Conservation (phyloP, 116 monocot genomes). For the Iris pallida region DNA sequence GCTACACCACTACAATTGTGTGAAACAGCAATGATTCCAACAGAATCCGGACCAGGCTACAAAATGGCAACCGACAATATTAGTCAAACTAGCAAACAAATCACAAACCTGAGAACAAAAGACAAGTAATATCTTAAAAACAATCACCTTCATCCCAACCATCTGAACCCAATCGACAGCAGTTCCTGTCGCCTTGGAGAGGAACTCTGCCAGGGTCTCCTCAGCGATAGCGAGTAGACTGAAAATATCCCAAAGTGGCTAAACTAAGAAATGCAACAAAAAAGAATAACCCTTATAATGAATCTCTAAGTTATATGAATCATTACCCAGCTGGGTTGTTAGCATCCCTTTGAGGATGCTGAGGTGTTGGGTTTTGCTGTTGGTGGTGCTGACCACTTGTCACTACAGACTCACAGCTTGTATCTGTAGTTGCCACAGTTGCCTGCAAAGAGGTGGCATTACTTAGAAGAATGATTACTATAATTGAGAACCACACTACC, state of each 20-base stretch:
- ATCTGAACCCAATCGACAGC: constrained; percentile 99
- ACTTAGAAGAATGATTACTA: neutral
- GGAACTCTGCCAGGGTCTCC: constrained; percentile 96
- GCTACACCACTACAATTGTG: constrained; percentile 96
- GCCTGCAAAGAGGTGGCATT: constrained; percentile 21
- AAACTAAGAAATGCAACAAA: neutral
- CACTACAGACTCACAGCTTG: constrained; percentile 80
- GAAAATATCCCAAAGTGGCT: constrained; percentile 2
- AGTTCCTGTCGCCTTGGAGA: constrained; percentile 95
- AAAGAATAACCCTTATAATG: neutral
- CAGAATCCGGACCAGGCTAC: constrained; percentile 99
- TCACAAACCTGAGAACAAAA: neutral
- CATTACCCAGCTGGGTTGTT: constrained; percentile 73
- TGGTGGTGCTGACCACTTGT: constrained; percentile 66
- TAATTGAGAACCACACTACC: too few species aligned
- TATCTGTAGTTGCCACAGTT: constrained; percentile 51
- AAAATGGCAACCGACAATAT: neutral
- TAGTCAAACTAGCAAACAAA: neutral
- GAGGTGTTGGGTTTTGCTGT: constrained; percentile 63
- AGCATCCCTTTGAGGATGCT: constrained; percentile 62
- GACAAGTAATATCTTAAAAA: too few species aligned
- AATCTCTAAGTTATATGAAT: neutral
- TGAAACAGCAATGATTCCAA: constrained; percentile 98
- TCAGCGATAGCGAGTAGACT: constrained; percentile 97
- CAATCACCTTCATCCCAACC: constrained; percentile 97